Conservation (phyloP, 371 early-diverging fungal genomes). For the Syncephalastrum racemosum region DNA sequence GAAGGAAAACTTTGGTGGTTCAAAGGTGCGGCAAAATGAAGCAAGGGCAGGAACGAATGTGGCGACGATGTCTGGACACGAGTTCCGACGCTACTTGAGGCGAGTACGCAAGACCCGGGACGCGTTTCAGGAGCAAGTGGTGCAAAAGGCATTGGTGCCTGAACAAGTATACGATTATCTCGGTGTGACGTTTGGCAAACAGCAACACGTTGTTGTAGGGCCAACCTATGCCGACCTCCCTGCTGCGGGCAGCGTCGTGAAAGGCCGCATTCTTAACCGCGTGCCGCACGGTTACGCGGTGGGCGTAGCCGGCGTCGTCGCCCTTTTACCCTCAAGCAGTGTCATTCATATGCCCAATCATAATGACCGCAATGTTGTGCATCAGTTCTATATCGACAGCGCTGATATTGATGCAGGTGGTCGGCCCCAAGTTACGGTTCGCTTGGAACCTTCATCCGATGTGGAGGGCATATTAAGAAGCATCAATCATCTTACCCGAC, state of each 20-base stretch:
- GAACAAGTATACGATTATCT: conserved; percentile 38
- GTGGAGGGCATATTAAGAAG: neutral
- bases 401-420: conserved; percentile 64
- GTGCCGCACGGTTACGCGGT: conserved; percentile 50
- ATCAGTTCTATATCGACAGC: conserved; percentile 58
- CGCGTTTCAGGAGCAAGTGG: conserved; percentile 56
- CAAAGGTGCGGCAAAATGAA: conserved; percentile 51
- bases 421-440: conserved; percentile 54
- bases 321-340: conserved; percentile 45
- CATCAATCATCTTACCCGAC: conserved; percentile 12
- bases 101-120: conserved; percentile 42
- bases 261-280: conserved; percentile 67
- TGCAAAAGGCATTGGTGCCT: conserved; percentile 29
- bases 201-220: conserved; percentile 25
- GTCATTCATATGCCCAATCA: conserved; percentile 25
- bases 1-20: conserved; percentile 73
- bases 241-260: conserved; percentile 45
- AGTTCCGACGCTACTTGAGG: conserved; percentile 64
- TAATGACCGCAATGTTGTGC: conserved; percentile 30
- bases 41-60: conserved; percentile 47
- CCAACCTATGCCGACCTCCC: conserved; percentile 35
- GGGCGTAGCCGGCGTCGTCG: conserved; percentile 71
- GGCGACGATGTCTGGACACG: conserved; percentile 51
- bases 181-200: conserved; percentile 22
- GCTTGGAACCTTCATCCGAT: conserved; percentile 7